Evolutionary conservation across 2,329 filamentous ascomycete genomes (phyloP), one percentile per base, ranked within the genome.

Genomic region (Penicillium sp.): DNA sequence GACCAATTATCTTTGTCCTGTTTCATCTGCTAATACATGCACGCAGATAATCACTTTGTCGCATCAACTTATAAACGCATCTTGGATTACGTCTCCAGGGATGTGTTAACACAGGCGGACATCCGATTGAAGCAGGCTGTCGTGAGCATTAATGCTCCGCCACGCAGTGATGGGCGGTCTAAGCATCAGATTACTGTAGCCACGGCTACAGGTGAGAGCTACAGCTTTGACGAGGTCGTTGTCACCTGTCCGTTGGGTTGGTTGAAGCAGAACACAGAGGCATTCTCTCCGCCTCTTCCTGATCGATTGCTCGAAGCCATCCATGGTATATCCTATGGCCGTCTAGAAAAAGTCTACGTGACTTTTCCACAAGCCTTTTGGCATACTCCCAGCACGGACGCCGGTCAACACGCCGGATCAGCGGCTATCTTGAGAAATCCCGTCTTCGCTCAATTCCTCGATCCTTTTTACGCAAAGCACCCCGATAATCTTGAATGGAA

Each of bases 341-440:
- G 74, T 19, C 69, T 79, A 1, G 81, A 83, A 66, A 81, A 81
- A 61, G 71, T 83, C 19, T 84, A 83, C 72, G 82, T 92, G 45
- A 89, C 84, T 40, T 96, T 96, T 68, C 87, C 89, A 0, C 80
- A 77, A 11, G 87, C 92, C 0, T 96, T 93, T 73, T 96, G 93
- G 92, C 79, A 86, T 71, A 59, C 71, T 69, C 33, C 22, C n/a
- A 40, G 8, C 38, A 52, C 26, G 33, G 61, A 22, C 25, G 54
- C 38, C 46, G 6, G 25, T 16, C 37, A 33, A 16, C 37, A 43
- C 7, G 14, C 33, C 8, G 22, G 51, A 1, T 13, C 5, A 28
- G 45, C 10, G 13, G 38, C 40, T 13, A 13, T 7, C 22, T 26
- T 66, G 75, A 33, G 73, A 76, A 11, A 49, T 80, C 83, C 88